Base-by-base conservation (phyloP, 139 green algal species). In the Pleodorina starrii region DNA sequence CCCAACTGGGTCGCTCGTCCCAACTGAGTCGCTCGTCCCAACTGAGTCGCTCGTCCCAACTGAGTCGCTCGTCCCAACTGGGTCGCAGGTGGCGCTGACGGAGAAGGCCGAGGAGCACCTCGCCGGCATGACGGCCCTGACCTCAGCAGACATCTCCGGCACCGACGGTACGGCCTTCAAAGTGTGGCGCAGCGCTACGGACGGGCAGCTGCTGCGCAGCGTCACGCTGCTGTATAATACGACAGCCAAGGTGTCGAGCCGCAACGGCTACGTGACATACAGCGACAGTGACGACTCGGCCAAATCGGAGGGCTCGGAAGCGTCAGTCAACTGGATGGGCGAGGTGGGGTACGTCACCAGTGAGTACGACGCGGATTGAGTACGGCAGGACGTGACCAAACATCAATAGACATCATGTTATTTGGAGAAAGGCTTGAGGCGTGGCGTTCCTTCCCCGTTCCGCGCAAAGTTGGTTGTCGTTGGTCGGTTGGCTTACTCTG, bases 71-170 rank as follows among this genome's bases (percentile, higher is more conserved):
- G 16, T 40, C 29, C 63, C 5, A 42, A 7, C 29, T 5, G n/a
- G n/a, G n/a, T n/a, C n/a, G 35, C 80, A 87, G 80, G 80, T 87
- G 7, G 43, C 27, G 29, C 81, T 87, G 6, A 87, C 81, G 0
- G 81, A 87, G 17, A 87, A 87, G 63, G 81, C 60, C 17, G 42
- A 87, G 60, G 81, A 87, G 81, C 81, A 87, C 81, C 44, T 87
- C 16, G 43, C n/a, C 3, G 29, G 43, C 32, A 87, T 87, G 81
- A 3, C 60, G 3, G 12, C 16, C 5, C 60, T 87, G 4, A 46
- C 14, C 3, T n/a, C 60, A 9, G 43, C 32, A 5, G 60, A 87
- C 6, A 87, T 87, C 44, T 27, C 17, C 0, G 81, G 81, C 17
- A 77, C 60, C 5, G 81, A 87, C 29, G 81, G 81, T 10, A 87